Evolutionary conservation across 1,284 basidiomycete species (phyloP).

Genomic region (Cerrena zonata): DNA sequence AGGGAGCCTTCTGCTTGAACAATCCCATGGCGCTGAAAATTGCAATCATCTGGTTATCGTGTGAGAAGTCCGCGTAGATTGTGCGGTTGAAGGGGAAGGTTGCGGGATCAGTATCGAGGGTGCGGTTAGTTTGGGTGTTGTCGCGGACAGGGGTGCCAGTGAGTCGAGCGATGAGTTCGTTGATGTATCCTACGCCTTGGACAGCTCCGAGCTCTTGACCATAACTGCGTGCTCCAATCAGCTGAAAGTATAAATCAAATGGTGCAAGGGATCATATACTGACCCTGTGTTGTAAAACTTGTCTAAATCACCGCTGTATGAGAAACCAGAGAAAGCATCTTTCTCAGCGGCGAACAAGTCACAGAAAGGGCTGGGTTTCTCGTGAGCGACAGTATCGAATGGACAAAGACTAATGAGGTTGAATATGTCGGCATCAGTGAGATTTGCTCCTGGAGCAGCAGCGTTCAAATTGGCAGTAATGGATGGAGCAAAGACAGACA

Average conservation of each 20-base stretch:
- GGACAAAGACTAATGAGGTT: slow-evolving; percentile 71
- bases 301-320: slow-evolving; percentile 68
- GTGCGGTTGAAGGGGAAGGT: slow-evolving; percentile 71
- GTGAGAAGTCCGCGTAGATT: slow-evolving; percentile 74
- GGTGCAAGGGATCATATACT: slow-evolving; percentile 17
- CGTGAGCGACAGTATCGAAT: slow-evolving; percentile 62
- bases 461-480: slow-evolving; percentile 61
- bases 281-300: slow-evolving; percentile 76
- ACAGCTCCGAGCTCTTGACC: slow-evolving; percentile 63
- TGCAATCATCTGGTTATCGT: slow-evolving; percentile 77
- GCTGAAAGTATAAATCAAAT: background rate
- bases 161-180: slow-evolving; percentile 79
- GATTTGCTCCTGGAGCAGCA: slow-evolving; percentile 54
- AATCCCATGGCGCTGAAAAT: slow-evolving; percentile 73
- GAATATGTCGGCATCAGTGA: slow-evolving; percentile 52
- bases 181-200: slow-evolving; percentile 78
- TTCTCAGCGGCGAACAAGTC: slow-evolving; percentile 45
- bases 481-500: slow-evolving; percentile 46
- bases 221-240: slow-evolving; percentile 39
- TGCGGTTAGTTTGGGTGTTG: slow-evolving; percentile 74
- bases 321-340: slow-evolving; percentile 55
- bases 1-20: slow-evolving; percentile 37
- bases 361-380: slow-evolving; percentile 64
- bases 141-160: slow-evolving; percentile 57
- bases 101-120: slow-evolving; percentile 55